Conservation (phyloP, 1,284 basidiomycete genomes). For the Boletus nobilissimus region DNA sequence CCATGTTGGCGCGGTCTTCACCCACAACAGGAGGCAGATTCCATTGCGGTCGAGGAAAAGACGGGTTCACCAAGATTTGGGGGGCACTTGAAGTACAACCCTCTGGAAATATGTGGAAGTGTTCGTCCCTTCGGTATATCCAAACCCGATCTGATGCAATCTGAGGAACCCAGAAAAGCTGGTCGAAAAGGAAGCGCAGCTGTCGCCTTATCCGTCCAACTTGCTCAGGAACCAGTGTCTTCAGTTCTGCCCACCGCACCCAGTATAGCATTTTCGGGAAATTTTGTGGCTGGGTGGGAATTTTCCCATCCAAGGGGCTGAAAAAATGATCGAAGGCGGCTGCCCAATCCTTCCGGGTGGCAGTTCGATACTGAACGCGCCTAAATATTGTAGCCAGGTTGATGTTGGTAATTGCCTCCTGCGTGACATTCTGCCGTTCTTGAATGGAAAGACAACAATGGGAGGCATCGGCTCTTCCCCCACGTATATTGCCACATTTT, state of each 20-base stretch:
- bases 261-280: constrained; percentile 20
- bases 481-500: constrained; percentile 20
- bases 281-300: constrained; percentile 8
- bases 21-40: background rate
- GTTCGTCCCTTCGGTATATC: constrained; percentile 6
- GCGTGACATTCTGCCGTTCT: background rate
- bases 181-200: constrained; percentile 12
- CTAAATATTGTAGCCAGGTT: constrained; percentile 3
- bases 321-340: constrained; percentile 11
- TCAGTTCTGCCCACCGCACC: constrained; percentile 16
- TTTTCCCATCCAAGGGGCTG: background rate
- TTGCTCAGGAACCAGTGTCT: background rate
- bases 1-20: no score
- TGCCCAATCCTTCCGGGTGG: constrained; percentile 8
- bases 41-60: background rate
- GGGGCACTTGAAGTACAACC: constrained; percentile 3
- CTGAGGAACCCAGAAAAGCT: constrained; percentile 22
- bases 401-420: background rate
- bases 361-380: constrained; percentile 1
- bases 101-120: constrained; percentile 2
- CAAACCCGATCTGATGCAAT: constrained; percentile 8
- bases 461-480: constrained; percentile 7
- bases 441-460: constrained; percentile 13
- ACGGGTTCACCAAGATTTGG: constrained; percentile 9
- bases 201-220: constrained; percentile 1